phyloP scores from a whole-genome alignment of 495 filamentous ascomycete genomes.

The Tuber magnatum region DNA sequence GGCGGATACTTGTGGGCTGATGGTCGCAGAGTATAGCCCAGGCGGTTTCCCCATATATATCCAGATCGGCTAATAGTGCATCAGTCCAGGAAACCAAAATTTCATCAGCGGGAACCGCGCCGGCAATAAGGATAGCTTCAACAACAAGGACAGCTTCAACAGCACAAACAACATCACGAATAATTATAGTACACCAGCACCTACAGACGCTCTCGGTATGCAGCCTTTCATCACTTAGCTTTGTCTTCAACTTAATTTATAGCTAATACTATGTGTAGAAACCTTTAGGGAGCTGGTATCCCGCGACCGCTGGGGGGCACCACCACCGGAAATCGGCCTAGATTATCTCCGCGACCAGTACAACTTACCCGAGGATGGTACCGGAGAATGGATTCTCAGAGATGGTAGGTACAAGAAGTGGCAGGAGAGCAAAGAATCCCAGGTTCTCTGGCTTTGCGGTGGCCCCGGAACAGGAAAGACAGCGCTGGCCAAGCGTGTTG shows the following conservation, averaged over 20 bases:
- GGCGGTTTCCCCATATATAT: background rate
- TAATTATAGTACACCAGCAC: background rate
- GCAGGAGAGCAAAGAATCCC: background rate
- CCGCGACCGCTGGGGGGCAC: background rate
- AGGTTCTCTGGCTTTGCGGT: background rate
- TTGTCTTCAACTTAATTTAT: background rate
- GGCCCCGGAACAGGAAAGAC: background rate
- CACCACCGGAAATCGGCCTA: background rate
- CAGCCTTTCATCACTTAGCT: background rate
- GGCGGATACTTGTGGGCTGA: background rate
- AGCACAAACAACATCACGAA: background rate
- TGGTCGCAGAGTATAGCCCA: background rate
- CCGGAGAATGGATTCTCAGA: background rate
- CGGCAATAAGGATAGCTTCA: fast-evolving
- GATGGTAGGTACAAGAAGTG: background rate
- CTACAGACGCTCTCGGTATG: background rate
- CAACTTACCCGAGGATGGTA: background rate
- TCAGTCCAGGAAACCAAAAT: background rate
- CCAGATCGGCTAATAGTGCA: background rate
- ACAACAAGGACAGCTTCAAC: background rate
- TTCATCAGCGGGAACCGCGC: background rate
- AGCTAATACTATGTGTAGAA: background rate
- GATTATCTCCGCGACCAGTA: background rate
- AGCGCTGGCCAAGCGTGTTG: background rate
- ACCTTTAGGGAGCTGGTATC: background rate